Base-by-base conservation (phyloP, 139 green algal genomes). In the Diplosphaera chodatii region DNA sequence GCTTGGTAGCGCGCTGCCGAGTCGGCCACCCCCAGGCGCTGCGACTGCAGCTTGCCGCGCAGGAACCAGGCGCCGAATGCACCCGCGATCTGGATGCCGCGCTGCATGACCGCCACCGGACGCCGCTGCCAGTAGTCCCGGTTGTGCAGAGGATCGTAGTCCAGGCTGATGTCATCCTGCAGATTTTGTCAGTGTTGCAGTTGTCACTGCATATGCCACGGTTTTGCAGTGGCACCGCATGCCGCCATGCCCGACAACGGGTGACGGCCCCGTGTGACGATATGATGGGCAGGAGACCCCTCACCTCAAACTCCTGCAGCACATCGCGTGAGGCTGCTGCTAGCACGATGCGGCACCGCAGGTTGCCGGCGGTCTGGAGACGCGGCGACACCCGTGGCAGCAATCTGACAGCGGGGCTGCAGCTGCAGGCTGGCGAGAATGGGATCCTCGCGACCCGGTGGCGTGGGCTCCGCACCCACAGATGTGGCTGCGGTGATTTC, bases 71-170 rank as follows among this genome's bases (percentile, higher is more conserved):
- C 32, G 30, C 66, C 73, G 33, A 83, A 63, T 0, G 48, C 41
- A 30, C 29, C 67, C 74, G 69, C 77, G 16, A 93, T 89, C 30
- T 77, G 55, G 10, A 88, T 48, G 5, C 77, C 41, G 1, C 88
- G 82, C 23, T 77, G 72, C 0, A 81, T 29, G 27, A 93, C 83
- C 34, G 83, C 68, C 64, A 92, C 86, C 4, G 88, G 88, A 23
- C 88, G 75, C 4, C 76, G 83, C 63, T 77, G 48, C 85, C 84
- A 89, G 69, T 82, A 84, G 1, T 34, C 63, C 37, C 67, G 72
- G 62, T 85, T 87, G 40, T 4, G 16, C 48, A 25, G 13, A 10
- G 48, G 48, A 25, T 59, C 48, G 18, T 59, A 59, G 48, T 59
- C 48, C 18, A 59, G 16, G 68, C 40, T 56, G 68, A 55, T 22